Conservation (phyloP, 2,329 filamentous ascomycete genomes). For the Alternaria sp. region DNA sequence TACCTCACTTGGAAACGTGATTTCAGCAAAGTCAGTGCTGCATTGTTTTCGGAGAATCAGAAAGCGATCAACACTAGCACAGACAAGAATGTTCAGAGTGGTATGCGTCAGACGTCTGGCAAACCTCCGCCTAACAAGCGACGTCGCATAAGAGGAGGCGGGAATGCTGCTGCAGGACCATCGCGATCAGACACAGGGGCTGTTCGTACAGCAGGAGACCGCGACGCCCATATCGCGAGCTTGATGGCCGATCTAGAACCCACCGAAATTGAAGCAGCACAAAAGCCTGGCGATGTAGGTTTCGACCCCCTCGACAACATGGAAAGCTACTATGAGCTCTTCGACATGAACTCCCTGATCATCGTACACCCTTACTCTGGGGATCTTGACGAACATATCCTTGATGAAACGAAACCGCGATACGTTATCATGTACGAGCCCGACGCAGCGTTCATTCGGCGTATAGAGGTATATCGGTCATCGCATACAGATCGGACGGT, state of each 20-base stretch:
- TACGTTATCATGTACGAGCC: slow-evolving; percentile 99
- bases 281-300: slow-evolving; percentile 75
- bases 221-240: slow-evolving; percentile 79
- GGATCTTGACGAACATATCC: slow-evolving; percentile 93
- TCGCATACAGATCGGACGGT: slow-evolving; percentile 91
- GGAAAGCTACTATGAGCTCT: slow-evolving; percentile 91
- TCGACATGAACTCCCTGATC: slow-evolving; percentile 87
- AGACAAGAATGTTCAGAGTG: slow-evolving; percentile 62
- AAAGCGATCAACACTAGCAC: slow-evolving; percentile 74
- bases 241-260: slow-evolving; percentile 84
- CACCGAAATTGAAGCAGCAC: slow-evolving; percentile 76
- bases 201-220: slow-evolving; percentile 79
- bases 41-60: slow-evolving; percentile 81
- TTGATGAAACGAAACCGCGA: slow-evolving; percentile 90
- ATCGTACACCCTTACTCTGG: slow-evolving; percentile 94
- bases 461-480: slow-evolving; percentile 94
- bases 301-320: slow-evolving; percentile 86
- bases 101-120: slow-evolving; percentile 58
- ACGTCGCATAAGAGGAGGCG: slow-evolving; percentile 82
- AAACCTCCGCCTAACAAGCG: slow-evolving; percentile 84
- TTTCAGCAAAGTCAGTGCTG: slow-evolving; percentile 83
- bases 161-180: slow-evolving; percentile 64
- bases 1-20: slow-evolving; percentile 92
- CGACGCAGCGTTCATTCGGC: slow-evolving; percentile 89
- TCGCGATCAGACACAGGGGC: slow-evolving; percentile 76